Evolutionary conservation across 2,329 filamentous ascomycete species (phyloP).

Genomic region (Xylaria sp.): DNA sequence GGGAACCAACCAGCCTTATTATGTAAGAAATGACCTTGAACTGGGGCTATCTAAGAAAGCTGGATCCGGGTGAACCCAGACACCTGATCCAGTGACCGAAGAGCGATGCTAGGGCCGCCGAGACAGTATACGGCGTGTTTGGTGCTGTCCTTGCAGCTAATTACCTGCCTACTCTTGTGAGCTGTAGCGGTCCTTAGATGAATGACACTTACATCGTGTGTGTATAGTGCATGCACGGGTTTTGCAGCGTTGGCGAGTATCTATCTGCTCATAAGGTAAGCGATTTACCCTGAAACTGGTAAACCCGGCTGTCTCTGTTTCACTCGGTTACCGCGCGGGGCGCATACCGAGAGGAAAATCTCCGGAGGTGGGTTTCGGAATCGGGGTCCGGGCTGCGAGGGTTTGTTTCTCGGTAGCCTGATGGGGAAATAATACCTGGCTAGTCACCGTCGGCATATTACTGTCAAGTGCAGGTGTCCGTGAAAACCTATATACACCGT

Average conservation of each 20-base stretch:
- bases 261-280: background rate
- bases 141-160: background rate
- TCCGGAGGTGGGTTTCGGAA: conserved; percentile 16
- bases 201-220: background rate
- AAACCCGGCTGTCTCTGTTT: conserved; percentile 24
- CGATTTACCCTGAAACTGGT: too few relatives aligned
- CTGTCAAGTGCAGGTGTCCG: background rate
- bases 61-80: background rate
- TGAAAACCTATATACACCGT: background rate
- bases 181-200: background rate
- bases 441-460: background rate
- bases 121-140: background rate
- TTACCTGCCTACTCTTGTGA: background rate
- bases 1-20: background rate
- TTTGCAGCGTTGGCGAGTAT: background rate
- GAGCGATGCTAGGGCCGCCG: conserved; percentile 8
- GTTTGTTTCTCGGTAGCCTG: background rate
- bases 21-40: conserved; percentile 1
- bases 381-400: conserved; percentile 1
- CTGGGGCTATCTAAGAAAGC: background rate
- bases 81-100: conserved; percentile 11
- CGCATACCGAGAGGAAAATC: conserved; percentile 23
- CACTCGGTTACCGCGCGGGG: conserved; percentile 25
- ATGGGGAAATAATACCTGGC: background rate
- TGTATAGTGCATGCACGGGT: background rate